Conservation (phyloP, 139 green algal species). For the Tetraselmis striata region DNA sequence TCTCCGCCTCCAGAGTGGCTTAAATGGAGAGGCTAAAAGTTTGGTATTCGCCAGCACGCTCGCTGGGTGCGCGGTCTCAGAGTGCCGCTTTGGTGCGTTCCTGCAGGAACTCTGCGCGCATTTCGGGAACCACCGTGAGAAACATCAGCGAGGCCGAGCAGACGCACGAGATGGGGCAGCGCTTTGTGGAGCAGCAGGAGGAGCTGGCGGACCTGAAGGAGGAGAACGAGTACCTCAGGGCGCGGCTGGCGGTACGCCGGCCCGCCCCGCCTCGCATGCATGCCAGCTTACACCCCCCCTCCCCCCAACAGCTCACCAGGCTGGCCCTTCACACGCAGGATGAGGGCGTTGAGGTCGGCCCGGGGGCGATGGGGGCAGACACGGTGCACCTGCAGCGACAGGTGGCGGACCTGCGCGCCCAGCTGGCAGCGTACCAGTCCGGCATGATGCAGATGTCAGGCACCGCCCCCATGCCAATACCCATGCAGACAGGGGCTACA, state of each 20-base stretch:
- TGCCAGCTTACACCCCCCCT: too few species aligned
- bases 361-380: not conserved
- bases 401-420: not conserved
- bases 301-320: too few species aligned
- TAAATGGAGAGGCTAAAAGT: too few species aligned
- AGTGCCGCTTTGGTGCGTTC: too few species aligned
- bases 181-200: constrained; percentile 57
- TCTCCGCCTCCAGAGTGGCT: too few species aligned
- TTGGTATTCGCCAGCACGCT: too few species aligned
- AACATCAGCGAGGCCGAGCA: not conserved
- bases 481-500: too few species aligned
- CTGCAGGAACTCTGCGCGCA: not conserved
- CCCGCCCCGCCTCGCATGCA: too few species aligned
- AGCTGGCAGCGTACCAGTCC: not conserved
- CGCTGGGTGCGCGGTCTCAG: too few species aligned
- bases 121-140: not conserved
- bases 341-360: not conserved
- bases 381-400: not conserved
- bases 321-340: not conserved
- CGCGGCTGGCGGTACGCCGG: not conserved
- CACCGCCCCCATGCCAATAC: too few species aligned
- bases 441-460: not conserved
- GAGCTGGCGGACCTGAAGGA: constrained; percentile 48
- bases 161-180: not conserved
- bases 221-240: constrained; percentile 8